Evolutionary conservation across 257 asterid species (phyloP), one percentile per base, ranked within the genome.

Genomic region (Voacanga thouarsii): DNA sequence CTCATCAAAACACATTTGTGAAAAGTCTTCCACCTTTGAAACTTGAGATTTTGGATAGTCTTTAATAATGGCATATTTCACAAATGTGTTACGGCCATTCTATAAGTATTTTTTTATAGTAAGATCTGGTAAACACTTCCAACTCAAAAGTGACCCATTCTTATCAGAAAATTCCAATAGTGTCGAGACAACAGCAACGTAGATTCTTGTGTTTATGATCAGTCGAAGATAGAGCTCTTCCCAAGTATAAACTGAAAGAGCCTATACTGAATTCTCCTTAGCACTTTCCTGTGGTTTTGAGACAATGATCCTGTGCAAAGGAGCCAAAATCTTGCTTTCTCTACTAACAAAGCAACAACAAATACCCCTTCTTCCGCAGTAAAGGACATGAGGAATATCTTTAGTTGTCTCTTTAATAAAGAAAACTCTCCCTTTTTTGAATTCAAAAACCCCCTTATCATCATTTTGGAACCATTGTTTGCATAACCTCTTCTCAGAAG

Each of bases 371-470:
- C 76, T 77, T 71, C 76, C 28, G 77, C 84, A 66, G 77, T 69
- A 80, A 80, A 83, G 85, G 76, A 83, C 95, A 86, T 69, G 82
- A 78, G 80, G 89, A 89, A 90, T 85, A 83, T 86, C 90, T 88
- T 83, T 88, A 82, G 74, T 77, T 85, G 78, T 83, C 86, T 82
- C 83, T 91, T 91, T 91, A 88, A 80, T 88, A 90, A 91, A 90
- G 90, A 83, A 80, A 84, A 74, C 81, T 77, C 75, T 69, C 74
- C 77, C 79, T 80, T 79, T 89, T 89, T 91, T 74, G 68, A 83
- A 83, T 86, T 89, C 88, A 85, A 87, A 83, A 72, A 72, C 71
- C 75, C 75, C 65, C 80, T 45, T 71, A 4, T 39, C 49, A 33
- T 45, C 57, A 33, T 63, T 63, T 53, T 23, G 33, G 45, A 21